Percentiles rank a stretch among this genome's conserved stretches.
Conservation (phyloP, 768 basidiomycete genomes). For the Boletus pseudopeckii region DNA sequence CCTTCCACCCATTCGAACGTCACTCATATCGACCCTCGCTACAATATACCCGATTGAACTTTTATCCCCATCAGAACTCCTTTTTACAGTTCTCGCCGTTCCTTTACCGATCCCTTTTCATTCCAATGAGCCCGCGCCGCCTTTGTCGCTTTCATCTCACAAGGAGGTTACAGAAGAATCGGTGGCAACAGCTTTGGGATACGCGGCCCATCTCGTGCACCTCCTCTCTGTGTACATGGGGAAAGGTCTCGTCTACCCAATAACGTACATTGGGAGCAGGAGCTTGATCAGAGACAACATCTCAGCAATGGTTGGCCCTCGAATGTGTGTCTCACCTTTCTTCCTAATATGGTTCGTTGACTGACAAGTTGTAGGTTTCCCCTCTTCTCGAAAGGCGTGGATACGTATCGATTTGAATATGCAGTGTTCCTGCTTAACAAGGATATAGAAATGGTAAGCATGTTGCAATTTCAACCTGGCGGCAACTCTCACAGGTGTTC, state of each 20-base stretch:
- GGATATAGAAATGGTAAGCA: slow-evolving; percentile 84
- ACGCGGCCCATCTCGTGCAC: slow-evolving; percentile 83
- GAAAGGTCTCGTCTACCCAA: slow-evolving; percentile 77
- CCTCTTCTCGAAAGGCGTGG: slow-evolving; percentile 89
- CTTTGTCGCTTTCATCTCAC: slow-evolving; percentile 60
- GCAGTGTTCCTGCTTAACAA: slow-evolving; percentile 96
- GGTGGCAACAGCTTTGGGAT: slow-evolving; percentile 87
- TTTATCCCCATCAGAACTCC: slow-evolving; percentile 75
- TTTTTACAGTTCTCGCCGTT: slow-evolving; percentile 82
- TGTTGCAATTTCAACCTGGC: background rate
- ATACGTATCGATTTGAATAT: slow-evolving; percentile 96
- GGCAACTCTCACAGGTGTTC: slow-evolving; percentile 6
- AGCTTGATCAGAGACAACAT: slow-evolving; percentile 92
- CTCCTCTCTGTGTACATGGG: slow-evolving; percentile 77
- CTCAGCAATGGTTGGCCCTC: slow-evolving; percentile 90
- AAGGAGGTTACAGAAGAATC: slow-evolving; percentile 79
- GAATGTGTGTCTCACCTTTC: slow-evolving; percentile 63
- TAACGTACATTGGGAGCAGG: slow-evolving; percentile 86
- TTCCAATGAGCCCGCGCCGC: slow-evolving; percentile 78
- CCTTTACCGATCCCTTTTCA: slow-evolving; percentile 87
- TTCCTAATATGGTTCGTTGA: background rate
- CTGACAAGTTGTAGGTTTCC: slow-evolving; percentile 69
- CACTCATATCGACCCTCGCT: slow-evolving; percentile 67
- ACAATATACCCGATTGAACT: slow-evolving; percentile 89
- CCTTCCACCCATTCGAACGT: slow-evolving; percentile 54